Base-by-base conservation (phyloP, 805 yeast species). In the Cyberlindnera petersonii region DNA sequence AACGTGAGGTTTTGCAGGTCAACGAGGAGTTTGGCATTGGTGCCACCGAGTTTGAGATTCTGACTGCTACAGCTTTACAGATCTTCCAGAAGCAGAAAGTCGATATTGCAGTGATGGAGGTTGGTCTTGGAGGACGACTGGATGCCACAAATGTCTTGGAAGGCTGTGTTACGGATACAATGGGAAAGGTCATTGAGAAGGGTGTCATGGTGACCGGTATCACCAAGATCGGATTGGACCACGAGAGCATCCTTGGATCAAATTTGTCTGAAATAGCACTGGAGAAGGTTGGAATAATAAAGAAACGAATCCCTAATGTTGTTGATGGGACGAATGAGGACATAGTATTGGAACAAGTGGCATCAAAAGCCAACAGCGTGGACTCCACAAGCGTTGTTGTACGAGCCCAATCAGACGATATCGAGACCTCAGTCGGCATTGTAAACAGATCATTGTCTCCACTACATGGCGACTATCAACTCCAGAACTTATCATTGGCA, bases 231-330 rank as follows among this genome's bases (percentile, higher is more conserved):
- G 93, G 91, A 1, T 53, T 86, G 40, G 98, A 91, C 55, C 98
- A 91, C 59, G 87, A 86, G 51, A 63, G 66, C 9, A 69, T 89
- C 28, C 61, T 91, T 27, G 98, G 98, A 0, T 53, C 68, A 24
- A 76, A 83, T 0, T 50, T 88, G 10, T 49, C 53, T 2, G 73
- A 76, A 34, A 88, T 91, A 16, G 95, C 96, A 0, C 33, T 31
- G 16, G 83, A 86, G 50, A 91, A 91, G 59, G 94, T 93, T 0
- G 98, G 98, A 0, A 89, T 91, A 8, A 74, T 88, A 39, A 84
- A 85, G 48, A 31, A 47, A 0, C 65, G 65, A 0, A 72, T 77
- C 0, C 82, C 87, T 0, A 60, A 53, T 44, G 82, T 86, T 0
- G 74, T 84, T 0, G 96, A 89, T 56, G 82, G 81, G 0, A 64